Evolutionary conservation across 2,329 filamentous ascomycete species (phyloP).

Genomic region (Fusarium ramigenum): DNA sequence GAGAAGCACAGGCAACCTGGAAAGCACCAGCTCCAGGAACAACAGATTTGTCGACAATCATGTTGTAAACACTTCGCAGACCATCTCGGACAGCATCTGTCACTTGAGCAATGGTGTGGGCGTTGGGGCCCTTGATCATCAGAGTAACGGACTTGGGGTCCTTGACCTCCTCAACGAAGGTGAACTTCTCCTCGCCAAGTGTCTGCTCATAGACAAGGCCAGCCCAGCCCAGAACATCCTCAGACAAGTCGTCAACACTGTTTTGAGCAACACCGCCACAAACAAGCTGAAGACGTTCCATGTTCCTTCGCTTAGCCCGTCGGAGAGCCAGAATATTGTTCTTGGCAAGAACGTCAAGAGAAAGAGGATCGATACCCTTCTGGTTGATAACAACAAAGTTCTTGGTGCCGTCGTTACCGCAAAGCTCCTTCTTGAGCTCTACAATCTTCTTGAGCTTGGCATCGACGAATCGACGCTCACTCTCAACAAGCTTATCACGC

Average conservation of each 20-base stretch:
- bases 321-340: slow-evolving; percentile 96
- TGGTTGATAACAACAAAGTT: slow-evolving; percentile 98
- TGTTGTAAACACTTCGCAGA: slow-evolving; percentile 96
- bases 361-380: slow-evolving; percentile 97
- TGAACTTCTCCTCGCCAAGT: slow-evolving; percentile 98
- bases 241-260: slow-evolving; percentile 91
- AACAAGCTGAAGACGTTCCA: slow-evolving; percentile 96
- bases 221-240: slow-evolving; percentile 93
- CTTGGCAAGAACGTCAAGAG: slow-evolving; percentile 95
- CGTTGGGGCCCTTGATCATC: slow-evolving; percentile 97
- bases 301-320: slow-evolving; percentile 96
- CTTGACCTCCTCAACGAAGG: slow-evolving; percentile 98
- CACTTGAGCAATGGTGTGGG: slow-evolving; percentile 95
- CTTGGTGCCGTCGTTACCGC: slow-evolving; percentile 91
- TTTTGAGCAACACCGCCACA: slow-evolving; percentile 94
- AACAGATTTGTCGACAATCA: slow-evolving; percentile 97
- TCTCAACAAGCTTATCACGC: slow-evolving; percentile 97
- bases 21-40: slow-evolving; percentile 95
- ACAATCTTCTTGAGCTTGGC: slow-evolving; percentile 98
- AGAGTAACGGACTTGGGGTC: slow-evolving; percentile 98
- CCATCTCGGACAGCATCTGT: slow-evolving; percentile 96
- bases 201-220: slow-evolving; percentile 97
- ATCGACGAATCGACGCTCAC: slow-evolving; percentile 94
- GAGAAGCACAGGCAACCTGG: slow-evolving; percentile 90
- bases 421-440: slow-evolving; percentile 97